A percentile compares a stretch with the other conserved stretches of the same genome.
Evolutionary conservation across 495 filamentous ascomycete species (phyloP).

Genomic region (Ascodesmis nigricans): DNA sequence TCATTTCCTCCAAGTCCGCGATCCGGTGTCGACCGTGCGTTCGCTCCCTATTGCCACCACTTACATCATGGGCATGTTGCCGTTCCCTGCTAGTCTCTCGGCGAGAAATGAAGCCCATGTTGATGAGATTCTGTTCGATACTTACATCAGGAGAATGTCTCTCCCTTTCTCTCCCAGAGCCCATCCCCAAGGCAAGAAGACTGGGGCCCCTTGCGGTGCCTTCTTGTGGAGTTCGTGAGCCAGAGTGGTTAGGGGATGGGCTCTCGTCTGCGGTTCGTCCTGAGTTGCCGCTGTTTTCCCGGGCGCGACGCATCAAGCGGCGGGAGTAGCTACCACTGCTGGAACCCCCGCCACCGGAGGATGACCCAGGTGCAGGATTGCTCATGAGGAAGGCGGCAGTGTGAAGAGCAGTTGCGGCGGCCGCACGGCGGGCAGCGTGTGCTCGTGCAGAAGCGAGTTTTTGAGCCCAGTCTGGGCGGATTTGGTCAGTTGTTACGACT

Average conservation of each 20-base stretch:
- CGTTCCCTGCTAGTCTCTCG: background rate
- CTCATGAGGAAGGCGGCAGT: slow-evolving; percentile 88
- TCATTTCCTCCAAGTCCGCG: slow-evolving; percentile 87
- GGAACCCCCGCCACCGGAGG: slow-evolving; percentile 25
- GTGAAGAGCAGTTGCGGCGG: slow-evolving; percentile 83
- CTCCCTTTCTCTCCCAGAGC: background rate
- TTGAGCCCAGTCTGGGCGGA: slow-evolving; percentile 84
- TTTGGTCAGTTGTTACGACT: slow-evolving; percentile 75
- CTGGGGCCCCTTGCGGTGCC: slow-evolving; percentile 1
- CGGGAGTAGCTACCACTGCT: slow-evolving; percentile 9
- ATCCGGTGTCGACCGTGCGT: slow-evolving; percentile 45
- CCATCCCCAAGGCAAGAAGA: slow-evolving; percentile 2
- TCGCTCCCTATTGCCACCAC: slow-evolving; percentile 25
- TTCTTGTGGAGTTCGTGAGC: slow-evolving; percentile 1
- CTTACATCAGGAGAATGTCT: background rate
- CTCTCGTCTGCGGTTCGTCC: slow-evolving; percentile 19
- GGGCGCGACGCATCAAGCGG: slow-evolving; percentile 12
- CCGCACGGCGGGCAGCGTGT: slow-evolving; percentile 65
- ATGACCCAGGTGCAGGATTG: slow-evolving; percentile 27
- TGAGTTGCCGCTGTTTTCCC: slow-evolving; percentile 8
- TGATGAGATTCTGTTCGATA: slow-evolving; percentile 10
- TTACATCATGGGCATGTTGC: slow-evolving; percentile 8
- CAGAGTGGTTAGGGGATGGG: slow-evolving; percentile 17
- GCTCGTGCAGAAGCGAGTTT: slow-evolving; percentile 70
- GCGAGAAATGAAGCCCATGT: slow-evolving; percentile 8